Base-by-base conservation (phyloP, 164 flowering plant genomes). In the Magnolia officinalis region DNA sequence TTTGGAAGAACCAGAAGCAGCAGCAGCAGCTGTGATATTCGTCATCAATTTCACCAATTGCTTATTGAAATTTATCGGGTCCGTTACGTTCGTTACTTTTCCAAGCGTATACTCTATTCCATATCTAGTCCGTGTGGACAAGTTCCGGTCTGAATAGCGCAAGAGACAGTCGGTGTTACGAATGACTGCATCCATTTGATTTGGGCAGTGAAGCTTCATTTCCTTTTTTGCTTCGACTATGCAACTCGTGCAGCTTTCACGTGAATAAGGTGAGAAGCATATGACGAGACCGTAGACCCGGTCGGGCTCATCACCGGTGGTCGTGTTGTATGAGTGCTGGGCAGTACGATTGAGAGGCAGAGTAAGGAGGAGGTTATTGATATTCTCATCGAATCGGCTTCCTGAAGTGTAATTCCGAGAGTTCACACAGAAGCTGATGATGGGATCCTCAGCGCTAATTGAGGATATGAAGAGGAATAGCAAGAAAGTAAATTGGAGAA, bases 141-240 rank as follows among this genome's bases (percentile, higher is more conserved):
- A 37, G 6, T 37, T 37, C 45, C 45, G 65, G 67, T 79, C 76
- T 0, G 87, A 78, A 77, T 82, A 85, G 8, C 81, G 80, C 4
- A 87, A 8, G 83, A 79, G 73, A 59, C 89, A 87, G 19, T 69
- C 61, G 6, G 81, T 80, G 73, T 76, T 82, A 72, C 76, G 78
- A 2, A 59, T 20, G 13, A 84, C 65, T 0, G 82, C 65, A 18
- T 63, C 73, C 74, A 63, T 82, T n/a, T 63, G 31, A 71, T 74
- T 21, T 11, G 83, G 81, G 68, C 86, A 87, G 0, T 2, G 31
- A 7, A 26, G 50, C 1, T 0, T n/a, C 14, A 83, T 37, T 2
- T 71, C 67, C 3, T 3, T 1, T 13, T 50, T 52, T 11, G 85
- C 72, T 8, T 9, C 21, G 2, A 49, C 29, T 18, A 85, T 68